Evolutionary conservation across 495 filamentous ascomycete genomes (phyloP).

Genomic region (Tuber indicum): DNA sequence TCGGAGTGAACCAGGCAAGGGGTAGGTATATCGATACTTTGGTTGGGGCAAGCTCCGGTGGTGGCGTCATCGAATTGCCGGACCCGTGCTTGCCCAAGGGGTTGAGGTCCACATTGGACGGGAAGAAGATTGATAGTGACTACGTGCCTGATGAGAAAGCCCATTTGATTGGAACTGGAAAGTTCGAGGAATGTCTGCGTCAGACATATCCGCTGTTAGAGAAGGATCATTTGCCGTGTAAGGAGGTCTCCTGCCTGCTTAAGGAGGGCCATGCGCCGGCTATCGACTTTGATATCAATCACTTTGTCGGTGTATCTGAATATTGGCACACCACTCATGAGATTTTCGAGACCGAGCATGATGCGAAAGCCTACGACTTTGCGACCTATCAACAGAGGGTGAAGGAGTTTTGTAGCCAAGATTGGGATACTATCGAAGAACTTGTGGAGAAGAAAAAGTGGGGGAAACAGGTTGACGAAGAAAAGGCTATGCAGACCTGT

Average conservation of each 20-base stretch:
- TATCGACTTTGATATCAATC: conserved; percentile 96
- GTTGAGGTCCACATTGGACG: conserved; percentile 60
- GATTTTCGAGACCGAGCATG: conserved; percentile 73
- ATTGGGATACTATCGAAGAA: conserved; percentile 67
- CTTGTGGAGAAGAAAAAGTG: conserved; percentile 59
- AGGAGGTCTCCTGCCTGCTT: conserved; percentile 76
- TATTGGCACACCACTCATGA: conserved; percentile 99
- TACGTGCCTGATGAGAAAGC: conserved; percentile 42
- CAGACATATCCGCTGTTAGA: conserved; percentile 80
- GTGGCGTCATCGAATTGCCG: conserved; percentile 59
- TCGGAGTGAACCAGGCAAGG: conserved; percentile 87
- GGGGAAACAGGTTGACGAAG: conserved; percentile 68
- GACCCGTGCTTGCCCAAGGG: conserved; percentile 88
- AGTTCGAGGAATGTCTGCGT: conserved; percentile 76
- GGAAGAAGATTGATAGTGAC: conserved; percentile 47
- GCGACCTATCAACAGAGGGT: conserved; percentile 83
- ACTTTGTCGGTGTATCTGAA: conserved; percentile 96
- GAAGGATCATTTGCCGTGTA: conserved; percentile 71
- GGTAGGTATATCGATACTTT: conserved; percentile 70
- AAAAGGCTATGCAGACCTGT: conserved; percentile 75
- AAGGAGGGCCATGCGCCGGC: conserved; percentile 86
- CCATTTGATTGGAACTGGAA: conserved; percentile 69
- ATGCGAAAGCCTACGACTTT: conserved; percentile 84
- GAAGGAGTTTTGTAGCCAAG: conserved; percentile 71
- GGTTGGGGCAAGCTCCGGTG: conserved; percentile 52